A percentile compares a stretch with the other conserved stretches of the same genome.
Evolutionary conservation across 345 rosid species (phyloP).

Genomic region (Toxicodendron radicans): DNA sequence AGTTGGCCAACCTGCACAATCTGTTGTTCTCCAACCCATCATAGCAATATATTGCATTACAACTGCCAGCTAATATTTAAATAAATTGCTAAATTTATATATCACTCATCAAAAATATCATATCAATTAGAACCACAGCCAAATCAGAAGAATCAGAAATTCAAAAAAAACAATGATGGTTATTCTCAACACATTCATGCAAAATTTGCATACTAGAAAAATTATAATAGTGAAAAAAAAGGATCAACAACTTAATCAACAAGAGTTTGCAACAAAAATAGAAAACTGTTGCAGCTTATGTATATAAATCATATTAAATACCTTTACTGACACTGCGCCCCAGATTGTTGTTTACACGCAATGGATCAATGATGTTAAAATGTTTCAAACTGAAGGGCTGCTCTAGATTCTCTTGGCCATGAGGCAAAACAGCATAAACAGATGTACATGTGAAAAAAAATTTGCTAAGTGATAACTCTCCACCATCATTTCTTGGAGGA

Average conservation of each 20-base stretch:
- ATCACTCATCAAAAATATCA: too few relatives aligned
- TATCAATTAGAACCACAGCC: background rate
- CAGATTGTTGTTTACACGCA: conserved; percentile 61
- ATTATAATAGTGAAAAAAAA: background rate
- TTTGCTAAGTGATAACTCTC: conserved; percentile 44
- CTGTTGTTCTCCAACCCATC: background rate
- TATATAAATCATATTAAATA: conserved; percentile 18
- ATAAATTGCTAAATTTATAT: background rate
- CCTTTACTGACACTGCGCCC: conserved; percentile 65
- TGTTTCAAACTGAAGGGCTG: conserved; percentile 46
- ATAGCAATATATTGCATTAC: background rate
- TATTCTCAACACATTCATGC: background rate
- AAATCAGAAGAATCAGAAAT: background rate
- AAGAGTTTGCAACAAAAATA: background rate
- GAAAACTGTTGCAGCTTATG: background rate
- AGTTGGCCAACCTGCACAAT: background rate
- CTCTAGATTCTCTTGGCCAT: conserved; percentile 41
- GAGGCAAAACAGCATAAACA: conserved; percentile 46
- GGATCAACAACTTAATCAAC: background rate
- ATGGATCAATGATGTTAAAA: conserved; percentile 63
- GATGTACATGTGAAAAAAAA: conserved; percentile 47
- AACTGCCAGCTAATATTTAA: background rate
- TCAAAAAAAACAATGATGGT: background rate
- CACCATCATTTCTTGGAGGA: conserved; percentile 53
- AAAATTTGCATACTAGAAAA: background rate